These are phyloP conservation scores for Hortiboletus campestris DNA, from an alignment of 768 basidiomycete genomes.

Conservation along the genomic window DNA sequence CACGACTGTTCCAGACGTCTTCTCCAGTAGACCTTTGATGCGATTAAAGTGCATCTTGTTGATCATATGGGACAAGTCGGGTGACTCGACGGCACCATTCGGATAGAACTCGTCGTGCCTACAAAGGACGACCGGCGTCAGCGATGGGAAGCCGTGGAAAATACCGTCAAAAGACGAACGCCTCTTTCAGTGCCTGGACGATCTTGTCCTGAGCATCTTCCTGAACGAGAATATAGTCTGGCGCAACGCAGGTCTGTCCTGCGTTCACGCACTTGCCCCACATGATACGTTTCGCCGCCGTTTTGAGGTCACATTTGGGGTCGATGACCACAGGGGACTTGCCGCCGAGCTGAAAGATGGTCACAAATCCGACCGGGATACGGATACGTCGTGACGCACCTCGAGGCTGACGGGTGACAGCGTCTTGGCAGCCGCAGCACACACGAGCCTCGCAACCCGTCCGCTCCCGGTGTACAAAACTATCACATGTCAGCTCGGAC, in stretches of 20 bases:
- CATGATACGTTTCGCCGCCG: conserved; percentile 66
- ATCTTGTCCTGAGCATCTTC: conserved; percentile 39
- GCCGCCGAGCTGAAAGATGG: conserved; percentile 51
- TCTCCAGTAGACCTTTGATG: conserved; percentile 59
- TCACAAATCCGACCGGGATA: not conserved
- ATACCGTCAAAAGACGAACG: conserved; percentile 30
- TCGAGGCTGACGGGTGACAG: conserved; percentile 67
- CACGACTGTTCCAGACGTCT: conserved; percentile 62
- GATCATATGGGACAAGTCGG: conserved; percentile 52
- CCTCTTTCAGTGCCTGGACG: conserved; percentile 40
- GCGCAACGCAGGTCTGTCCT: conserved; percentile 74
- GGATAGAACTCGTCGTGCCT: conserved; percentile 39
- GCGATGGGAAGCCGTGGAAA: not conserved
- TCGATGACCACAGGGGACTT: conserved; percentile 79
- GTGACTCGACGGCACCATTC: conserved; percentile 40
- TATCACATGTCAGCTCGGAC: conserved; percentile 2
- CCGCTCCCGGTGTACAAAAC: conserved; percentile 59
- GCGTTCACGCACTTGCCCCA: conserved; percentile 83
- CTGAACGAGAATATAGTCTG: conserved; percentile 52
- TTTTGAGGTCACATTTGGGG: conserved; percentile 61
- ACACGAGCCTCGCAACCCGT: conserved; percentile 65
- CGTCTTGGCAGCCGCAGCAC: conserved; percentile 72
- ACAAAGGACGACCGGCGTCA: not conserved
- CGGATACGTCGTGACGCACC: conserved; percentile 27
- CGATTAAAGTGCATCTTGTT: conserved; percentile 54